phyloP scores from a whole-genome alignment of 2,329 filamentous ascomycete species.

The Trichoderma hamatum region DNA sequence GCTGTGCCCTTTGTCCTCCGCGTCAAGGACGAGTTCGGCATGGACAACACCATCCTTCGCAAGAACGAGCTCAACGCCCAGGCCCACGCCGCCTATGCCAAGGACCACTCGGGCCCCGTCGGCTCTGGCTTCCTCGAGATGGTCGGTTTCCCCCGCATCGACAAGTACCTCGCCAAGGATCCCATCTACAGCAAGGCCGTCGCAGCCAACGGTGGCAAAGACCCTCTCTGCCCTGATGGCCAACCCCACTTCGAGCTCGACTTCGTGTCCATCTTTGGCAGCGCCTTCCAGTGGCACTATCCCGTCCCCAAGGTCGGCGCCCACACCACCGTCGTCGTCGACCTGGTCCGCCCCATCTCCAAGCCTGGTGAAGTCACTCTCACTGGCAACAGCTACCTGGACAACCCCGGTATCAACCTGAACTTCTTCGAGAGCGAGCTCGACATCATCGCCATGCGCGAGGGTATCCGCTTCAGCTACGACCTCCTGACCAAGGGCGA shows the following conservation, averaged over 20 bases:
- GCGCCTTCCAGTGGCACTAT: slow-evolving; percentile 53
- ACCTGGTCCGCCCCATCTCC: slow-evolving; percentile 48
- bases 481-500: slow-evolving; percentile 61
- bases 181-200: slow-evolving; percentile 50
- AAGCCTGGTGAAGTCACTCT: slow-evolving; percentile 58
- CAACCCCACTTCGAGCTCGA: slow-evolving; percentile 66
- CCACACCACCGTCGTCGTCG: slow-evolving; percentile 60
- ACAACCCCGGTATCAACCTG: slow-evolving; percentile 61
- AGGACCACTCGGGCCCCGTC: slow-evolving; percentile 45
- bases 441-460: slow-evolving; percentile 59
- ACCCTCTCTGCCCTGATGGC: slow-evolving; percentile 59
- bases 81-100: slow-evolving; percentile 42
- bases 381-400: slow-evolving; percentile 58
- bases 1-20: slow-evolving; percentile 55
- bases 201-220: slow-evolving; percentile 47
- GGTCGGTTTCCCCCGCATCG: slow-evolving; percentile 60
- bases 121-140: slow-evolving; percentile 51
- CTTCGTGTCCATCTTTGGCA: slow-evolving; percentile 61
- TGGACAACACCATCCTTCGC: slow-evolving; percentile 48
- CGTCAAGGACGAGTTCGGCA: slow-evolving; percentile 45
- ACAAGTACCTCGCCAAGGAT: slow-evolving; percentile 54
- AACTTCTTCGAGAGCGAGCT: slow-evolving; percentile 62
- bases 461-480: slow-evolving; percentile 59
- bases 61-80: slow-evolving; percentile 40
- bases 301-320: slow-evolving; percentile 47